Evolutionary conservation across 2,329 filamentous ascomycete species (phyloP), one percentile per base, ranked within the genome.

Genomic region (Didymella pomorum): DNA sequence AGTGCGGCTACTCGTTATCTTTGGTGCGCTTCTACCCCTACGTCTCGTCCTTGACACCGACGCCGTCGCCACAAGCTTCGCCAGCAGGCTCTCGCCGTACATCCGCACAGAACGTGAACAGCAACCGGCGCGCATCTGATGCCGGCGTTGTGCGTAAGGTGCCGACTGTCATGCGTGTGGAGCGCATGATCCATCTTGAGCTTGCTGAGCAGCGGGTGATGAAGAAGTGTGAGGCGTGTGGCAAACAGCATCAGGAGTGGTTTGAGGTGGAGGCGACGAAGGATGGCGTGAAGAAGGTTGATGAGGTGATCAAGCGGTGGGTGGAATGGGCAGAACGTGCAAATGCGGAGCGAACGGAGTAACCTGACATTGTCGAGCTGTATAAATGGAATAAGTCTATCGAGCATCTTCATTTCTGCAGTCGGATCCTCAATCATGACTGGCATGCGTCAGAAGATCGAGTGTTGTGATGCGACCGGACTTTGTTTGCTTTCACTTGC

Each of bases 11-110:
- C 74, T 87, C 92, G 62, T 83, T 97, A 26, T 92, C 92, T 23
- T 84, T 99, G 52, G 87, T 98, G 49, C 88, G 95, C 7, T 98
- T 90, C 78, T 99, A 99, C 71, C 95, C 95, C 0, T 93, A 98
- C 75, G 79, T 90, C 1, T 66, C 68, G 3, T 67, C 68, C 2
- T 68, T 64, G 0, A 68, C 70, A 0, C 65, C 72, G 1, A 68
- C 71, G 20, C 63, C 64, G 26, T 60, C 66, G 42, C 56, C 65
- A 62, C 45, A 73, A 64, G 64, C 60, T 0, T 67, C 75, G 67
- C 46, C 76, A 8, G 37, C 65, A 9, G 48, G 23, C 18, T 53
- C 56, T 21, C 44, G 45, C 4, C 56, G 41, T 14, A 50, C 43
- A 8, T 58, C 56, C 23, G 25, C 44, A 23, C 56, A 53, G 7